Conservation (phyloP, 2,329 filamentous ascomycete genomes). For the Trichoderma sp. region DNA sequence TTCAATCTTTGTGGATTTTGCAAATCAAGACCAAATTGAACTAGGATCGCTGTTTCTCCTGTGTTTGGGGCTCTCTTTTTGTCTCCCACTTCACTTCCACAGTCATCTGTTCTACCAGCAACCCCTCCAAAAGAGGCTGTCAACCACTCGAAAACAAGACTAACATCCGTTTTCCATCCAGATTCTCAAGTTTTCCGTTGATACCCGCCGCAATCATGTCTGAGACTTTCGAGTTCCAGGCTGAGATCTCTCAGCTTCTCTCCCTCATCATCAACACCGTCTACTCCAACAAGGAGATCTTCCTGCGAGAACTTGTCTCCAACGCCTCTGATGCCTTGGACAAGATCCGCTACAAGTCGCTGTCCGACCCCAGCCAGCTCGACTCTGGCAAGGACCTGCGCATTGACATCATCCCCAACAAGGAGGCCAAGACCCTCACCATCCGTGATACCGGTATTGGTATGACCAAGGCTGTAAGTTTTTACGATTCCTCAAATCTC, state of each 20-base stretch:
- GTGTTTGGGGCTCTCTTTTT: not conserved
- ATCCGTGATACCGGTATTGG: conserved; percentile 98
- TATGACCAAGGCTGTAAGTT: conserved; percentile 98
- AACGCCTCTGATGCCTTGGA: conserved; percentile 98
- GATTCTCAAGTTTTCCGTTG: conserved; percentile 41
- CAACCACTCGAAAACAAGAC: conserved; percentile 34
- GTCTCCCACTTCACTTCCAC: too few relatives aligned
- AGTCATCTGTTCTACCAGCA: conserved; percentile 29
- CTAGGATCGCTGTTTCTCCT: not conserved
- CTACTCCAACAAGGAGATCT: conserved; percentile 99
- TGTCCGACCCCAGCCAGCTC: conserved; percentile 96
- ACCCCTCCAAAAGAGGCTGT: not conserved
- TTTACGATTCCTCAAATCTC: not conserved
- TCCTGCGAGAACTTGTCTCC: conserved; percentile 97
- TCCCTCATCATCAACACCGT: conserved; percentile 99
- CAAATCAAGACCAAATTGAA: not conserved
- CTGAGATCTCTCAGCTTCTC: conserved; percentile 99
- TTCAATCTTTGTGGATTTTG: not conserved
- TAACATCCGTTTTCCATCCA: conserved; percentile 30
- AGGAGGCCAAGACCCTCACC: conserved; percentile 96
- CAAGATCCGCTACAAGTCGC: conserved; percentile 99
- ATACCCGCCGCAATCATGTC: conserved; percentile 69
- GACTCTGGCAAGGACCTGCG: conserved; percentile 97
- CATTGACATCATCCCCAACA: conserved; percentile 98
- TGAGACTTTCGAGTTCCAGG: conserved; percentile 99